Base-by-base conservation (phyloP, 495 filamentous ascomycete genomes). In the Talaromyces liani region DNA sequence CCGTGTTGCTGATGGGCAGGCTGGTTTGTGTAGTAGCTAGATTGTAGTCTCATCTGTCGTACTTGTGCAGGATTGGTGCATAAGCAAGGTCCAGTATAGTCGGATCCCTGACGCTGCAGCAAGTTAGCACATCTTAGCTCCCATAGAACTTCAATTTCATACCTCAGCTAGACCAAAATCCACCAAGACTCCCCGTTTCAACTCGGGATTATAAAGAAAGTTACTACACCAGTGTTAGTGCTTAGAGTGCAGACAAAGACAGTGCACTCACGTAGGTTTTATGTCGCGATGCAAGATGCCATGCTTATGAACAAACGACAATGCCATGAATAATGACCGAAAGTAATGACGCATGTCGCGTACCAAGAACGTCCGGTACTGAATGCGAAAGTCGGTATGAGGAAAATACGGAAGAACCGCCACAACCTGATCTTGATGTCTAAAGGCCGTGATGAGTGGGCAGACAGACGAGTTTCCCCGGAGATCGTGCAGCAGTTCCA, bases 231-330 rank as follows among this genome's bases (percentile, higher is more conserved):
- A 7, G 9, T 14, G 24, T 45, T 59, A 39, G 36, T 36, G 55
- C 59, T 41, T 34, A 2, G 36, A 29, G 20, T 27, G 9, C 41
- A 8, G 29, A 36, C 18, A 20, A 33, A 6, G n/a, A 8, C 16
- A n/a, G 29, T 8, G n/a, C 20, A 61, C 80, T 71, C 70, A 84
- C 79, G 94, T 99, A n/a, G 94, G 94, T 73, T 99, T 99, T 72
- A 99, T 97, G 73, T 99, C 94, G 61, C 94, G 88, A 72, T 99
- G 94, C 18, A 99, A 81, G 62, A 99, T 97, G 20, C 83, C 79
- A 68, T 88, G 85, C 39, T 80, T 79, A 73, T 99, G 94, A 9
- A 98, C 92, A 22, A 89, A 88, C 16, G 82, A 79, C 6, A 99
- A 80, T 0, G 95, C 94, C 5, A 85, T 86, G 71, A 99, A 92